Percentiles rank a stretch among this genome's conserved stretches.
Evolutionary conservation across 106 monocot species (phyloP).

Genomic region (Chionographis japonica): DNA sequence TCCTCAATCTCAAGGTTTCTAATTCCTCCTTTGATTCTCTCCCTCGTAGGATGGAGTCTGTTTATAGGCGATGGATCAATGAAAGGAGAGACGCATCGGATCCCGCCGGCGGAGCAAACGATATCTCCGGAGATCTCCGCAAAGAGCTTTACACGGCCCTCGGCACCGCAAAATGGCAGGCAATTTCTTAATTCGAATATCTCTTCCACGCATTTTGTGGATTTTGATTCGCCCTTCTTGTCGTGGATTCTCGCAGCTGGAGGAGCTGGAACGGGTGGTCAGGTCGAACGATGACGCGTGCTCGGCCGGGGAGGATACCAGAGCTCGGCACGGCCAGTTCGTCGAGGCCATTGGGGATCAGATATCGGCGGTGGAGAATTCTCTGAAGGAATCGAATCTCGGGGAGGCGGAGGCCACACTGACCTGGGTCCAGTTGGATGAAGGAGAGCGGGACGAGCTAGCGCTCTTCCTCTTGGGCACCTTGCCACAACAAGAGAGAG

Average conservation of each 20-base stretch:
- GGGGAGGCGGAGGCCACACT: neutral
- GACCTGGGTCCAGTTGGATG: conserved; percentile 29
- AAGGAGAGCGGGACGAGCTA: conserved; percentile 31
- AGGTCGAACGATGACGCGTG: conserved; percentile 6
- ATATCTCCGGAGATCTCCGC: neutral
- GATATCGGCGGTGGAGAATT: conserved; percentile 20
- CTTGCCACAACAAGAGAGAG: neutral
- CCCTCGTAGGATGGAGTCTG: conserved; percentile 26
- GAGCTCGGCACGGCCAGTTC: conserved; percentile 18
- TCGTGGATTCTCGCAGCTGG: conserved; percentile 11
- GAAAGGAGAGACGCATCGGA: conserved; percentile 1
- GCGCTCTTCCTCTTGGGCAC: neutral
- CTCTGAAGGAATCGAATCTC: conserved; percentile 12
- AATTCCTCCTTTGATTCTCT: neutral
- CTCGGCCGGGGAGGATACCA: conserved; percentile 11
- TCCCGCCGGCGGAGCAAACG: neutral
- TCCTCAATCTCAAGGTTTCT: neutral
- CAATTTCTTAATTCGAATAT: neutral
- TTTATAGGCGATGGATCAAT: conserved; percentile 22
- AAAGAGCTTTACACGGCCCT: conserved; percentile 22
- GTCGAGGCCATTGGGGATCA: conserved; percentile 12
- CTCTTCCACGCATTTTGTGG: neutral
- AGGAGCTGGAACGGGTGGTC: conserved; percentile 25
- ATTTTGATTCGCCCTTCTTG: neutral
- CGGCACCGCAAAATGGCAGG: conserved; percentile 43